Evolutionary conservation across 371 early-diverging fungal genomes (phyloP).

Genomic region (Sanchytrium tribonematis): DNA sequence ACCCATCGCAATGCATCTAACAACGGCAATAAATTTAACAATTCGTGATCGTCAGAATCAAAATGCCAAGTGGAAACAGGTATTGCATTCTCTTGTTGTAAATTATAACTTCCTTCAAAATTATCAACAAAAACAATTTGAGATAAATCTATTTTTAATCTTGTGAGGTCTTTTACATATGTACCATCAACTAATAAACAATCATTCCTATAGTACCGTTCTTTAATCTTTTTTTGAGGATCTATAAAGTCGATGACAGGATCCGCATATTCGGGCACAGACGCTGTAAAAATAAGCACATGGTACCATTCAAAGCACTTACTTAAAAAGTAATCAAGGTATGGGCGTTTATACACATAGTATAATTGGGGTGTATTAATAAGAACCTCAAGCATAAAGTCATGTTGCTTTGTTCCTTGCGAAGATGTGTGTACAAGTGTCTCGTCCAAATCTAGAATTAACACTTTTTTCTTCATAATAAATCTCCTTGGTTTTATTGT

Average conservation of each 20-base stretch:
- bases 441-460: constrained; percentile 8
- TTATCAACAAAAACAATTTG: background rate
- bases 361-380: background rate
- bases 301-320: constrained; percentile 5
- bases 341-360: constrained; percentile 1
- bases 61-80: background rate
- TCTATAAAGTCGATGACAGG: constrained; percentile 6
- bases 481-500: too few species aligned
- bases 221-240: background rate
- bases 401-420: constrained; percentile 1
- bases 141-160: background rate
- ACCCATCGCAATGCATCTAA: constrained; percentile 1
- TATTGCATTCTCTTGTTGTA: constrained; percentile 1
- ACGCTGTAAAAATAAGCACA: constrained; percentile 7
- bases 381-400: background rate
- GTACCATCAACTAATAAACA: constrained; percentile 3
- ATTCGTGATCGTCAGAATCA: background rate
- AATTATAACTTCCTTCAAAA: background rate
- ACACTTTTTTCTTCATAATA: constrained; percentile 1
- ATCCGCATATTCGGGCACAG: constrained; percentile 5
- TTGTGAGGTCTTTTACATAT: background rate
- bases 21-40: constrained; percentile 1
- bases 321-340: background rate
- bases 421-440: constrained; percentile 6
- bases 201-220: constrained; percentile 3